Evolutionary conservation across 2,329 filamentous ascomycete species (phyloP).

Genomic region (Fusarium illudens): DNA sequence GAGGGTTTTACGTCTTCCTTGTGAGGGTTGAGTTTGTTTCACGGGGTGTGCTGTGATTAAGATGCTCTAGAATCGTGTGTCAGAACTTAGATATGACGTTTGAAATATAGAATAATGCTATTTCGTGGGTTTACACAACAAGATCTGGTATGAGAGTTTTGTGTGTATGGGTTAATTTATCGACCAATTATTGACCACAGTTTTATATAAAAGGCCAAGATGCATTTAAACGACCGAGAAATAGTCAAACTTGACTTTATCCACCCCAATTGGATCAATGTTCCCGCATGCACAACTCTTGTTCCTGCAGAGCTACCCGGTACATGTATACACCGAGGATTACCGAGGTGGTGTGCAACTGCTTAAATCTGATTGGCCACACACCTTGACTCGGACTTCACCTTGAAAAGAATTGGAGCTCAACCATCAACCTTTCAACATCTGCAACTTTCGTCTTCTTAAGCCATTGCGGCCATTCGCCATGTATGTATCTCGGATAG

Average conservation of each 20-base stretch:
- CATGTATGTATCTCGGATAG: constrained; percentile 49
- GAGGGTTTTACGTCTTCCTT: constrained; percentile 45
- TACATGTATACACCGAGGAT: constrained; percentile 23
- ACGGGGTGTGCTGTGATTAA: not conserved
- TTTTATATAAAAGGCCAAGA: too few species aligned
- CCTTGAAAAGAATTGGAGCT: constrained; percentile 37
- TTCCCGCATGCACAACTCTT: too few species aligned
- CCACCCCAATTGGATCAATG: not conserved
- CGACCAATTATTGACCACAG: too few species aligned
- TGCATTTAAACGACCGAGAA: too few species aligned
- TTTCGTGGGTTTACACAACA: too few species aligned
- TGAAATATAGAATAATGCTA: too few species aligned
- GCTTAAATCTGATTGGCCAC: constrained; percentile 28
- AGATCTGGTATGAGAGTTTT: too few species aligned
- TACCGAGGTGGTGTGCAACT: constrained; percentile 19
- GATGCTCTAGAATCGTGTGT: too few species aligned
- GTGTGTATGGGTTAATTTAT: too few species aligned
- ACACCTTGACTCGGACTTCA: constrained; percentile 21
- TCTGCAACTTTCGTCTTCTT: not conserved
- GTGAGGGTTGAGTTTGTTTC: not conserved
- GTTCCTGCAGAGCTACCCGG: not conserved
- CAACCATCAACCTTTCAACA: constrained; percentile 16
- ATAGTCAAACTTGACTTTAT: not conserved
- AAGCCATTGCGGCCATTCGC: constrained; percentile 16
- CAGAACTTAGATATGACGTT: too few species aligned